Evolutionary conservation across 2,329 filamentous ascomycete genomes (phyloP).

Genomic region (Xylariales sp.): DNA sequence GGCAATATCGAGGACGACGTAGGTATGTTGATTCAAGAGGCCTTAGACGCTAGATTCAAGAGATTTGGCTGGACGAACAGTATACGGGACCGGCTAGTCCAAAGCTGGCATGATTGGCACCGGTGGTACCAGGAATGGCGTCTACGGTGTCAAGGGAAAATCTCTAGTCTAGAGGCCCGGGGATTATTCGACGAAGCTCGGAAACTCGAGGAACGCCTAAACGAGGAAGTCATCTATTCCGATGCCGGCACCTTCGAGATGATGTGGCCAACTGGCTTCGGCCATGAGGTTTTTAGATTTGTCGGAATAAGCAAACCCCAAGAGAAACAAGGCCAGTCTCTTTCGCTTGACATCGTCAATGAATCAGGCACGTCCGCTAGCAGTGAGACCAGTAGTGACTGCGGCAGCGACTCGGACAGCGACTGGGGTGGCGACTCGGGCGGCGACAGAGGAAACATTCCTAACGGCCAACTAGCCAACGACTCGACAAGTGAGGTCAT

Average conservation of each 20-base stretch:
- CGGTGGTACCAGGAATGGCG: background rate
- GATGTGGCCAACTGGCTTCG: background rate
- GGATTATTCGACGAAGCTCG: background rate
- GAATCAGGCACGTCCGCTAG: no score
- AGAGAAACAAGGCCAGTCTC: no score
- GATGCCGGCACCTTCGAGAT: background rate
- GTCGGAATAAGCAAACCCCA: background rate
- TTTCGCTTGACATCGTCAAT: no score
- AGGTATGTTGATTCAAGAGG: background rate
- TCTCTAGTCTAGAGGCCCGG: background rate
- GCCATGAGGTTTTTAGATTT: background rate
- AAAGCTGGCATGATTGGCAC: background rate
- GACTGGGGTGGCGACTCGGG: no score
- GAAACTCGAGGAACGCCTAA: background rate
- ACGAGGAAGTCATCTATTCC: background rate
- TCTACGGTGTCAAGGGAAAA: background rate
- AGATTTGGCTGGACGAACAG: background rate
- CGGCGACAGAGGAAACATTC: no score
- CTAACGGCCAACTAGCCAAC: no score
- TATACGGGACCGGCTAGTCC: background rate
- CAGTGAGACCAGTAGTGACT: no score
- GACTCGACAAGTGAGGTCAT: no score
- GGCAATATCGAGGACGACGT: background rate
- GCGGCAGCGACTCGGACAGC: no score
- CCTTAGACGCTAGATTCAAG: background rate